Evolutionary conservation across 164 flowering plant species (phyloP), one percentile per base, ranked within the genome.

Genomic region (Warburgia ugandensis): DNA sequence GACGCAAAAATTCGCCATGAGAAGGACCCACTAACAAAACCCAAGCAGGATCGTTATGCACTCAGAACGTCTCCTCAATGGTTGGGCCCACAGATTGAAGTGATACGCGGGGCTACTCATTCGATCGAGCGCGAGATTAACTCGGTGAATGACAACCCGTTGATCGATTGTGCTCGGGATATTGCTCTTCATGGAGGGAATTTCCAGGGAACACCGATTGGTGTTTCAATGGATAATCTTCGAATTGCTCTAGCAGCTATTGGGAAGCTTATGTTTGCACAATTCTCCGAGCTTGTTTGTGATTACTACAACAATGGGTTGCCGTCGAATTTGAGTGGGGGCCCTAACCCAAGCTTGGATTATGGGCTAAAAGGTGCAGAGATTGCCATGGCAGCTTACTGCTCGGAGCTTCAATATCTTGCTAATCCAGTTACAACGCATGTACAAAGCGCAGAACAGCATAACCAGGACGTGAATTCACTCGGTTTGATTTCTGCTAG

Each of bases 401-500:
- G 55, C 62, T 59, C 62, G 26, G 62, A 59, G 56, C 50, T 59
- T 8, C 64, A 52, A 22, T 60, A 60, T 31, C 64, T 60, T 1
- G 64, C 64, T 6, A 60, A 60, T 45, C 64, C 64, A 1, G 64
- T 60, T 48, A 60, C 64, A 0, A 60, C 64, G 25, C 64, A 60
- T 31, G 58, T 52, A 21, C 55, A 59, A 22, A 59, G 62, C 20
- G 62, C 62, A 1, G 62, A 59, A 50, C 62, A 59, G 37, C 62
- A 59, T 50, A 59, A 59, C 62, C 62, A 59, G 36, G 62, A 59
- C 45, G 62, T 59, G 41, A 59, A 59, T 17, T 77, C 81, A 0
- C 63, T 77, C 4, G 81, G 81, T 0, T 28, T 77, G 27, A 71
- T 77, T 29, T 73, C 81, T 5, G 70, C 81, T 1, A 47, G 81